Percentiles rank a stretch among this genome's conserved stretches.
phyloP scores from a whole-genome alignment of 768 basidiomycete species.

The Rubroboletus pulcherrimus region DNA sequence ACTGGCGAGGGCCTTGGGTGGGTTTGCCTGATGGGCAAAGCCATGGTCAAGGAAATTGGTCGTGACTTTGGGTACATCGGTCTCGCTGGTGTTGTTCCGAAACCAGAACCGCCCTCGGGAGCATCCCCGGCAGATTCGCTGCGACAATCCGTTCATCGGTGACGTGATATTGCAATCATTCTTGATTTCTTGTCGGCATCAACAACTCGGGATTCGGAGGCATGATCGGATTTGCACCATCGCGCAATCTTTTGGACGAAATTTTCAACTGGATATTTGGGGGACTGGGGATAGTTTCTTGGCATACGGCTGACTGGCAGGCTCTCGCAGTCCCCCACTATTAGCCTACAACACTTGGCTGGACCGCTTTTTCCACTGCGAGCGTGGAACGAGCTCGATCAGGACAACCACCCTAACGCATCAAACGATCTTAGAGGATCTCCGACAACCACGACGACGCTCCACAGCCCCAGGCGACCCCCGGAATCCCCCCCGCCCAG shows the following conservation, averaged over 20 bases:
- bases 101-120: constrained; percentile 45
- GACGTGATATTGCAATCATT: constrained; percentile 9
- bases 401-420: constrained; percentile 13
- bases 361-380: constrained; percentile 15
- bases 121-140: constrained; percentile 29
- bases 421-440: constrained; percentile 25
- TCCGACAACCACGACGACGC: constrained; percentile 14
- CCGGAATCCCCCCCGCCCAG: constrained; percentile 8
- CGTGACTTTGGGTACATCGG: constrained; percentile 71
- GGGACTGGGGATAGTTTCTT: constrained; percentile 16
- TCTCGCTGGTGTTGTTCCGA: constrained; percentile 67
- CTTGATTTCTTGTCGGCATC: constrained; percentile 31
- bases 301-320: constrained; percentile 14
- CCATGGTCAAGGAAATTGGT: constrained; percentile 82
- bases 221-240: constrained; percentile 26
- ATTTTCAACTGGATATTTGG: constrained; percentile 23
- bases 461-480: constrained; percentile 16
- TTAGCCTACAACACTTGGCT: constrained; percentile 8
- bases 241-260: constrained; percentile 26
- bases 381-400: constrained; percentile 24
- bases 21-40: constrained; percentile 84
- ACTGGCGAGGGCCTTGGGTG: constrained; percentile 79
- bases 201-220: constrained; percentile 24
- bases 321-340: constrained; percentile 9
- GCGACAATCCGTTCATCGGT: constrained; percentile 34